Base-by-base conservation (phyloP, 768 basidiomycete species). In the Neoboletus brunneissimus region DNA sequence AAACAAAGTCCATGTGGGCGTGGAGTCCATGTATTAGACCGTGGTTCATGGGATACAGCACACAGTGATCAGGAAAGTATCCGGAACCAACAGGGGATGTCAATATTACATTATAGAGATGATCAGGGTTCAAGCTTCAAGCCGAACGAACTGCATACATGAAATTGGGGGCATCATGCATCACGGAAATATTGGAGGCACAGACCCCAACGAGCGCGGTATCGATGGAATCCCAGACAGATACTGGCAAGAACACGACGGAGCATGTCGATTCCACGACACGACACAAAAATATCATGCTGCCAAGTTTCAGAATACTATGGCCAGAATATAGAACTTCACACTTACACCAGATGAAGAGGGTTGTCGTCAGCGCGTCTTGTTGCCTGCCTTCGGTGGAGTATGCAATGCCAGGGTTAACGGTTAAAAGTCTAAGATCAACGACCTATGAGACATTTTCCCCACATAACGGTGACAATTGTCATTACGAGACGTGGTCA, bases 401-500 rank as follows among this genome's bases (percentile, higher is more conserved):
- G 15, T 20, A 40, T 11, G 20, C 20, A 13, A 7, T 22, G 41
- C 12, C n/a, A n/a, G 11, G 38, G 18, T n/a, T 13, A 5, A 44
- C 10, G 27, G 27, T 13, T 9, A 20, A 16, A 31, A n/a, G n/a
- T n/a, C n/a, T n/a, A n/a, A 22, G 13, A 29, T 29, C 18, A 31
- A 27, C 13, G 32, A 16, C 13, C 5, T 57, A 47, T 44, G 56
- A 37, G 47, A 44, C 16, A 20, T 8, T 57, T 57, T 31, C 29
- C 35, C 13, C 54, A 15, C 43, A 55, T 22, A 20, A 37, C 18
- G 20, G 34, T 12, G 20, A 16, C 32, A 31, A 12, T 38, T 38
- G 40, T 48, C 27, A 48, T 55, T 60, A 60, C 48, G 58, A 51
- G 41, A 35, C 47, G n/a, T 27, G 25, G 25, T 29, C 22, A 13